phyloP scores from a whole-genome alignment of 805 yeast genomes.

The Millerozyma acaciae region DNA sequence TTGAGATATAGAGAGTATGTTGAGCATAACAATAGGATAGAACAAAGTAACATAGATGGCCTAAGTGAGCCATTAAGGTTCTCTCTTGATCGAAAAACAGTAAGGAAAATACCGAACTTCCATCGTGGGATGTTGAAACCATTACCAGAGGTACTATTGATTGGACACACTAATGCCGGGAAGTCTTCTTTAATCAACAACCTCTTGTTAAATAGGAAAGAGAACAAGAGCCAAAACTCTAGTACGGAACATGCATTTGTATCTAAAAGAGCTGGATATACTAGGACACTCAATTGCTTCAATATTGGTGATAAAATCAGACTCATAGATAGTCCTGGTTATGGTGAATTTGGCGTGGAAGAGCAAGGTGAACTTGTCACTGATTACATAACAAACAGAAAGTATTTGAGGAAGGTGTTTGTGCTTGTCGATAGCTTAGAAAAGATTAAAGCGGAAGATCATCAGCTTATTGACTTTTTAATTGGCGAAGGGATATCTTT shows the following conservation, averaged over 20 bases:
- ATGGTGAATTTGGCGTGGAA: constrained; percentile 65
- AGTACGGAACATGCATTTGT: constrained; percentile 47
- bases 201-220: constrained; percentile 41
- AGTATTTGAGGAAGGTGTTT: constrained; percentile 54
- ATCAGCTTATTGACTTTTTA: constrained; percentile 47
- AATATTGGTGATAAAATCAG: constrained; percentile 61
- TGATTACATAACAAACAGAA: constrained; percentile 56
- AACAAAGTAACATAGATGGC: too few relatives aligned
- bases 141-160: constrained; percentile 66
- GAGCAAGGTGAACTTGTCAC: constrained; percentile 69
- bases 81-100: too few relatives aligned
- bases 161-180: constrained; percentile 86
- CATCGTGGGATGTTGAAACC: too few relatives aligned
- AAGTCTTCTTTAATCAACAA: constrained; percentile 74
- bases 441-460: constrained; percentile 60
- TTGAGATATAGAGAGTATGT: constrained; percentile 31
- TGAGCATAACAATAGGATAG: constrained; percentile 21
- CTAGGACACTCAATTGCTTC: constrained; percentile 67
- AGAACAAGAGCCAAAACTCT: constrained; percentile 21
- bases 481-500: constrained; percentile 57
- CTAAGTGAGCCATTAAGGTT: too few relatives aligned
- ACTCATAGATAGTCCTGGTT: constrained; percentile 86
- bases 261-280: constrained; percentile 53
- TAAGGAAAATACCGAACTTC: too few relatives aligned
- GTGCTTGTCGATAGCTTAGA: constrained; percentile 57